Evolutionary conservation across 1,284 basidiomycete genomes (phyloP).

Genomic region (Rhizoctonia solani): DNA sequence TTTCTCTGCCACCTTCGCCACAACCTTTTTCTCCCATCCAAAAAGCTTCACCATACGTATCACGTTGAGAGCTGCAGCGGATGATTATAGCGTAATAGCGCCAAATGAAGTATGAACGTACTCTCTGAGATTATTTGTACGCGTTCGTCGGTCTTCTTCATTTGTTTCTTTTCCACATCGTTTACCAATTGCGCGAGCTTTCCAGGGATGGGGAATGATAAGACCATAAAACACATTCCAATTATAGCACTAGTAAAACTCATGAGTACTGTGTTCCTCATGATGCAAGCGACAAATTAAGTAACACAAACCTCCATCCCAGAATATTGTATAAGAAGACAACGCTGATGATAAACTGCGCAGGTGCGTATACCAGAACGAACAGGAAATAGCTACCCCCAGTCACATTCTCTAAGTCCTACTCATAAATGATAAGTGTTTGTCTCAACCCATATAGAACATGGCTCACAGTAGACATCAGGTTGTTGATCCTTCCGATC

Average conservation of each 20-base stretch:
- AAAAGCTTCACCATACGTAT: slow-evolving; percentile 40
- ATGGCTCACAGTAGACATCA: slow-evolving; percentile 33
- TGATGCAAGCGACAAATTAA: slow-evolving; percentile 11
- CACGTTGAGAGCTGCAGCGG: slow-evolving; percentile 36
- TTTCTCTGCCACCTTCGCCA: slow-evolving; percentile 32
- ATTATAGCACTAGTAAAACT: slow-evolving; percentile 22
- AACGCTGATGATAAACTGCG: slow-evolving; percentile 19
- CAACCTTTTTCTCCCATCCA: slow-evolving; percentile 36
- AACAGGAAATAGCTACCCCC: slow-evolving; percentile 35
- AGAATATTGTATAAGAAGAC: slow-evolving; percentile 35
- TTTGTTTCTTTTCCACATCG: slow-evolving; percentile 40
- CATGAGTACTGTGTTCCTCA: background rate
- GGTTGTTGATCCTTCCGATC: slow-evolving; percentile 37
- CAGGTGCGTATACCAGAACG: slow-evolving; percentile 26
- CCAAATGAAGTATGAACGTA: slow-evolving; percentile 34
- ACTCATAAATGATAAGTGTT: too few species aligned
- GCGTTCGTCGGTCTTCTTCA: slow-evolving; percentile 39
- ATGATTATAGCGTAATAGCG: background rate
- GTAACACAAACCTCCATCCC: slow-evolving; percentile 36
- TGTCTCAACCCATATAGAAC: background rate
- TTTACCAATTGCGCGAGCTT: slow-evolving; percentile 36
- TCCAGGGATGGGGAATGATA: slow-evolving; percentile 28
- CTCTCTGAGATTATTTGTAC: slow-evolving; percentile 29
- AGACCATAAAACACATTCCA: slow-evolving; percentile 32
- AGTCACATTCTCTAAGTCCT: background rate